A percentile compares a stretch with the other conserved stretches of the same genome.
phyloP scores from a whole-genome alignment of 371 early-diverging fungal genomes.

The Lichtheimia corymbifera region DNA sequence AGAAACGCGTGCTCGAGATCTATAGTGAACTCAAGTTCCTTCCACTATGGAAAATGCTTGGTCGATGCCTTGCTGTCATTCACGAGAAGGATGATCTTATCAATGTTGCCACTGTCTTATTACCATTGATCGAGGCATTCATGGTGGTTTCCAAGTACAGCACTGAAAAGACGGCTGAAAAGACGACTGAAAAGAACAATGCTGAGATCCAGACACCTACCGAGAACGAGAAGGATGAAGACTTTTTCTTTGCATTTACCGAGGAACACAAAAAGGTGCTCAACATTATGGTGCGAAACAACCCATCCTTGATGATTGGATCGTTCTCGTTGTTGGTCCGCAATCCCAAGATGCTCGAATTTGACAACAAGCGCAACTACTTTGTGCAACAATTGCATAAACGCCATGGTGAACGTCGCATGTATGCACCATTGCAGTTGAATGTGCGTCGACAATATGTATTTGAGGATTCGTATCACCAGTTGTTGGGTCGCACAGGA shows the following conservation, averaged over 20 bases:
- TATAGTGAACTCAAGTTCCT: conserved; percentile 75
- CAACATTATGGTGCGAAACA: conserved; percentile 96
- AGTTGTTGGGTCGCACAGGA: conserved; percentile 87
- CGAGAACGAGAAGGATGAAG: conserved; percentile 44
- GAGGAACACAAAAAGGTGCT: conserved; percentile 95
- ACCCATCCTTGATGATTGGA: conserved; percentile 93
- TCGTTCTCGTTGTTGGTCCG: conserved; percentile 95
- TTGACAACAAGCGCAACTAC: conserved; percentile 98
- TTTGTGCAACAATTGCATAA: conserved; percentile 95
- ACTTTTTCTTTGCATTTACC: conserved; percentile 86
- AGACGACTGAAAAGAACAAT: too few relatives aligned
- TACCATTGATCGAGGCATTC: conserved; percentile 95
- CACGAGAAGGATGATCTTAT: conserved; percentile 78
- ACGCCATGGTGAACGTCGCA: conserved; percentile 63
- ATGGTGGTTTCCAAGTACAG: conserved; percentile 92
- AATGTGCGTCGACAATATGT: conserved; percentile 93
- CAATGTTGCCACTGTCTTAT: conserved; percentile 89
- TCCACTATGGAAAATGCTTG: conserved; percentile 82
- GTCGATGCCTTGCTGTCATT: conserved; percentile 72
- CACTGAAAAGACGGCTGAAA: conserved; percentile 28
- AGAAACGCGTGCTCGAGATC: conserved; percentile 63
- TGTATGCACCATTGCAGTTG: conserved; percentile 76
- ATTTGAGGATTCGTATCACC: conserved; percentile 96
- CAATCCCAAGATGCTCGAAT: conserved; percentile 96
- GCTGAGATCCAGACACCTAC: conserved; percentile 3